These are phyloP conservation scores for Pythium utonaiense DNA, from an alignment of 352 stramenopile genomes.

Conservation along the genomic window DNA sequence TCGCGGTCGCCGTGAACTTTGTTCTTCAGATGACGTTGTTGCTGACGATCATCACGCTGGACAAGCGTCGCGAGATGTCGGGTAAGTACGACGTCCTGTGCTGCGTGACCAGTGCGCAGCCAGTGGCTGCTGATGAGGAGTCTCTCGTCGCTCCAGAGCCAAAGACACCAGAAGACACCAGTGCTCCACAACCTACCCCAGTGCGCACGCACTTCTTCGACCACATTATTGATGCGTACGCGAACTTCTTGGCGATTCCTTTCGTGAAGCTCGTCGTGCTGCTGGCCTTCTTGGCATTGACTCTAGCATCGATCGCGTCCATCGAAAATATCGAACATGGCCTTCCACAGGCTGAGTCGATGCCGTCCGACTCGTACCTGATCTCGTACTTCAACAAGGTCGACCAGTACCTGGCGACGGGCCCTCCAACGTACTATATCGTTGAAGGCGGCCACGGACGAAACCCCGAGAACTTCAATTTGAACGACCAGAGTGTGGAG, in stretches of 20 bases:
- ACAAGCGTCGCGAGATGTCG: slow-evolving; percentile 64
- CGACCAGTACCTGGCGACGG: slow-evolving; percentile 42
- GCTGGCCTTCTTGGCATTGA: slow-evolving; percentile 41
- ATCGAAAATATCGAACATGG: slow-evolving; percentile 54
- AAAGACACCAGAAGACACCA: neutral
- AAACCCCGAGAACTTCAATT: slow-evolving; percentile 42
- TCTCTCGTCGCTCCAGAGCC: neutral
- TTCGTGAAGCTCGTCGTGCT: slow-evolving; percentile 58
- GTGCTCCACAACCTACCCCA: too few relatives aligned
- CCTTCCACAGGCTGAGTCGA: slow-evolving; percentile 44
- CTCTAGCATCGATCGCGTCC: slow-evolving; percentile 46
- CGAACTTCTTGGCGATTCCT: slow-evolving; percentile 34
- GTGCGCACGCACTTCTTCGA: slow-evolving; percentile 35
- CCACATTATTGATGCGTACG: slow-evolving; percentile 36
- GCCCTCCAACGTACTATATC: slow-evolving; percentile 61
- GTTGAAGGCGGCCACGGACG: slow-evolving; percentile 54
- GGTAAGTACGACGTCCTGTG: slow-evolving; percentile 60
- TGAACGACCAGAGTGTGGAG: slow-evolving; percentile 28
- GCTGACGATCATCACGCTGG: slow-evolving; percentile 50
- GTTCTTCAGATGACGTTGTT: slow-evolving; percentile 67
- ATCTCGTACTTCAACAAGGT: slow-evolving; percentile 48
- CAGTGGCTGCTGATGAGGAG: neutral
- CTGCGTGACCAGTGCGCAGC: slow-evolving; percentile 20
- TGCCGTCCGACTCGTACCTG: slow-evolving; percentile 59
- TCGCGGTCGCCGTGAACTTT: slow-evolving; percentile 50